phyloP scores from a whole-genome alignment of 441 rosid genomes.

The Daphne laureola region DNA sequence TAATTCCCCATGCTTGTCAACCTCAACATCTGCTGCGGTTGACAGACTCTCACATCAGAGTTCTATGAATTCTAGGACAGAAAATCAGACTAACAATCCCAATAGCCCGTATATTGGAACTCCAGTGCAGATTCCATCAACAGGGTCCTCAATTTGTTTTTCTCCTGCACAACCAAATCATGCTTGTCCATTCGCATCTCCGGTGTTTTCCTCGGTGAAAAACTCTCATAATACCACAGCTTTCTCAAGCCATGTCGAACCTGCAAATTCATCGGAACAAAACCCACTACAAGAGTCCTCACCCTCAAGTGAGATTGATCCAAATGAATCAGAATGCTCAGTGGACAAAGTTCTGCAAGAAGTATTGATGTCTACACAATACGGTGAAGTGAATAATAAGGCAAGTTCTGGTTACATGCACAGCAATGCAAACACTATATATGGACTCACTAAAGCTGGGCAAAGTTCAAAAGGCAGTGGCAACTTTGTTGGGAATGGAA shows the following conservation, averaged over 20 bases:
- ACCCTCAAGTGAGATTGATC: constrained; percentile 23
- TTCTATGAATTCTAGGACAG: constrained; percentile 32
- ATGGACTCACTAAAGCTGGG: constrained; percentile 16
- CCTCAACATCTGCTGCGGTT: constrained; percentile 25
- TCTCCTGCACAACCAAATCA: constrained; percentile 24
- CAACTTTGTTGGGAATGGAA: constrained; percentile 18
- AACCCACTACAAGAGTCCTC: constrained; percentile 18
- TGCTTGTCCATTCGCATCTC: constrained; percentile 26
- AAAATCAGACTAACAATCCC: constrained; percentile 19
- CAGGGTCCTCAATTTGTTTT: constrained; percentile 27
- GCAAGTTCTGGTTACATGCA: constrained; percentile 16
- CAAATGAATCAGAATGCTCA: constrained; percentile 28
- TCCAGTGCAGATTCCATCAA: constrained; percentile 29
- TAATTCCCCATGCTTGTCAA: constrained; percentile 19
- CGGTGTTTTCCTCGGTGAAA: constrained; percentile 24
- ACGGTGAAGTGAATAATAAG: constrained; percentile 19
- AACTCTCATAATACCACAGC: constrained; percentile 19
- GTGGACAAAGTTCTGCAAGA: constrained; percentile 36
- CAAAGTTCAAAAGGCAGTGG: constrained; percentile 9
- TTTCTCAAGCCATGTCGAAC: constrained; percentile 15
- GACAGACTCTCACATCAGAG: constrained; percentile 28
- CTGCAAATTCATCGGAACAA: constrained; percentile 20
- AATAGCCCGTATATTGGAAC: constrained; percentile 25
- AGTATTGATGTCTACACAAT: constrained; percentile 24
- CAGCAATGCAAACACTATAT: constrained; percentile 15